Evolutionary conservation across 2,329 filamentous ascomycete species (phyloP), one percentile per base, ranked within the genome.

Genomic region (Pseudocercospora crystallina): DNA sequence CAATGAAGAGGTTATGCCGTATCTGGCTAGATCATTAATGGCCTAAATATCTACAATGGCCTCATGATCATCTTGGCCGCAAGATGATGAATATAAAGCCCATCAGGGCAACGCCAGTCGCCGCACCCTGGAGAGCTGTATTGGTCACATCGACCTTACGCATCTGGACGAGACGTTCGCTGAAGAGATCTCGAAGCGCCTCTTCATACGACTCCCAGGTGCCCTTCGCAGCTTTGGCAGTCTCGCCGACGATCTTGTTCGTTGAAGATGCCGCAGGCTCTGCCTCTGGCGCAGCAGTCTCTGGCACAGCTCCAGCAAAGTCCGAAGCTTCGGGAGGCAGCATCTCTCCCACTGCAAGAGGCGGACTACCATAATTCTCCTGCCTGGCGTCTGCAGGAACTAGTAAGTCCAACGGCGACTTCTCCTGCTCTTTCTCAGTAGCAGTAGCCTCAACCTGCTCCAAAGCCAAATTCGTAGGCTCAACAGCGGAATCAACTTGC

Each of bases 111-210:
- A 69, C 61, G 32, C 75, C 75, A 10, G 69, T 69, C 5, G 73
- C 72, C 41, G 72, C 73, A 32, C 73, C 70, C 52, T 74, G 69
- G n/a, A 76, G 56, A 4, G 74, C 67, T 13, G 70, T 67, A n/a
- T 69, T 69, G 2, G 75, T 77, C 35, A 74, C 64, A 44, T 77
- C 75, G 40, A 75, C 67, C 51, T 72, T 69, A 34, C 72, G 71
- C 41, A 78, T 66, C 12, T 72, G 71, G 43, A 77, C 68, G 30
- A 68, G 42, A 15, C 72, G 67, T 42, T 77, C 72, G 60, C 74
- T 76, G 58, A 77, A 69, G 3, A 67, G 59, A 37, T 67, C 65
- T n/a, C 47, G 54, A 32, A 65, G 47, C 5, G 46, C 44, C 26
- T 60, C 61, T 47, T 62, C 50, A 30, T 54, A 60, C 2, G 30